phyloP scores from a whole-genome alignment of 2,329 filamentous ascomycete genomes.

The Ilyonectria robusta region DNA sequence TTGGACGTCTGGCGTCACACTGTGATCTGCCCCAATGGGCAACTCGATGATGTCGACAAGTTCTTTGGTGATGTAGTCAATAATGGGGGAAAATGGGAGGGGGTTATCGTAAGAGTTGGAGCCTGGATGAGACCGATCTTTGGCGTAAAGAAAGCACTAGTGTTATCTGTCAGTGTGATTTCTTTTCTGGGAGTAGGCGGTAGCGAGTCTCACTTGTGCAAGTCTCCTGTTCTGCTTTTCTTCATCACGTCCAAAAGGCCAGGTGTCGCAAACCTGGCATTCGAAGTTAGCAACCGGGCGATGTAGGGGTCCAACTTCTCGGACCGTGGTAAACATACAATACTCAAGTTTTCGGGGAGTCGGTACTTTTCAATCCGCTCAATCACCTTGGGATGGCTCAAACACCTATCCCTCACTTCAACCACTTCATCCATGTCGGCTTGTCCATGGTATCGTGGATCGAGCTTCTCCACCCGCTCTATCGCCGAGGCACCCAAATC shows the following conservation, averaged over 20 bases:
- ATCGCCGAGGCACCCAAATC: slow-evolving; percentile 1
- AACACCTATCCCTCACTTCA: slow-evolving; percentile 26
- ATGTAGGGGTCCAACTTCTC: too few relatives aligned
- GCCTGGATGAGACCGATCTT: slow-evolving; percentile 20
- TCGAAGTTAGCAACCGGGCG: too few relatives aligned
- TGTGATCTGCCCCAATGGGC: slow-evolving; percentile 31
- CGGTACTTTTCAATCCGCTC: slow-evolving; percentile 23
- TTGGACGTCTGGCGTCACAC: not conserved
- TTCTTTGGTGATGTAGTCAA: slow-evolving; percentile 36
- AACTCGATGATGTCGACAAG: slow-evolving; percentile 33
- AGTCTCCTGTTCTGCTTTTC: slow-evolving; percentile 11
- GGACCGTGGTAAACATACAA: too few relatives aligned
- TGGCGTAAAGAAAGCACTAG: slow-evolving; percentile 29
- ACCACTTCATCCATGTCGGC: slow-evolving; percentile 29
- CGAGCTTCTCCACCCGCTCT: slow-evolving; percentile 20
- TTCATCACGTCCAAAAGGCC: slow-evolving; percentile 27
- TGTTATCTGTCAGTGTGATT: not conserved
- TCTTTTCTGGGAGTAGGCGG: not conserved
- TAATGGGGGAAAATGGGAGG: slow-evolving; percentile 31
- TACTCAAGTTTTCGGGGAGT: slow-evolving; percentile 15
- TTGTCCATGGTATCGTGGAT: slow-evolving; percentile 21
- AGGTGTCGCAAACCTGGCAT: slow-evolving; percentile 30
- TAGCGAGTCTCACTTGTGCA: slow-evolving; percentile 15
- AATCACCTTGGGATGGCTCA: slow-evolving; percentile 25
- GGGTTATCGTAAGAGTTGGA: slow-evolving; percentile 41